Evolutionary conservation across 768 basidiomycete species (phyloP).

Genomic region (Lactifluus pinguis): DNA sequence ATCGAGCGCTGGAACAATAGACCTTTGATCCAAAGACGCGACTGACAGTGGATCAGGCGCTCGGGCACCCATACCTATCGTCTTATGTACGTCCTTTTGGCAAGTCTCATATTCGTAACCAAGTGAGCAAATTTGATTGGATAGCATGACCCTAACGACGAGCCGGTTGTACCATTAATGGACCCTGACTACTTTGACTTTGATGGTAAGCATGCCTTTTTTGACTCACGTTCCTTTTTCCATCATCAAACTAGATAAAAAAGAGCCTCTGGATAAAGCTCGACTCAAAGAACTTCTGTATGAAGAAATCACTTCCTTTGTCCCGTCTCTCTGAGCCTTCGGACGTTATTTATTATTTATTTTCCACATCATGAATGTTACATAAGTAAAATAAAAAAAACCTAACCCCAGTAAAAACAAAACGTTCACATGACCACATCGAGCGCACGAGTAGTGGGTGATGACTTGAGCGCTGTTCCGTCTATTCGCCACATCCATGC

Average conservation of each 20-base stretch:
- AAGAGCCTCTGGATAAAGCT: conserved; percentile 67
- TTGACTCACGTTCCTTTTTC: neutral
- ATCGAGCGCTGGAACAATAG: conserved; percentile 24
- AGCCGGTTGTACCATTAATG: conserved; percentile 72
- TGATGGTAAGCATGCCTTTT: conserved; percentile 45
- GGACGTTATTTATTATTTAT: conserved; percentile 2
- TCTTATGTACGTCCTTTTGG: conserved; percentile 49
- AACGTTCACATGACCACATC: too few species aligned
- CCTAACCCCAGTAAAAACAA: too few species aligned
- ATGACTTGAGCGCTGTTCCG: too few species aligned
- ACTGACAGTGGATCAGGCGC: conserved; percentile 71
- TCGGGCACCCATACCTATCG: conserved; percentile 73
- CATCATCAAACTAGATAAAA: conserved; percentile 37
- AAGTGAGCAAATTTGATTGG: conserved; percentile 1
- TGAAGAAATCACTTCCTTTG: conserved; percentile 74
- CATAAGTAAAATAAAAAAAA: too few species aligned
- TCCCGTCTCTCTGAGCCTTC: conserved; percentile 43
- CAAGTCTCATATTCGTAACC: neutral
- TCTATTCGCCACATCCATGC: too few species aligned
- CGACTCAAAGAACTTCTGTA: conserved; percentile 79
- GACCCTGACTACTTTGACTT: conserved; percentile 87
- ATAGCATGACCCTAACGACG: conserved; percentile 83
- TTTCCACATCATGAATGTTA: neutral
- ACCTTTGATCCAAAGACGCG: conserved; percentile 88
- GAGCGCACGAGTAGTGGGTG: too few species aligned